Evolutionary conservation across 495 filamentous ascomycete genomes (phyloP).

Genomic region (Penicillium steckii): DNA sequence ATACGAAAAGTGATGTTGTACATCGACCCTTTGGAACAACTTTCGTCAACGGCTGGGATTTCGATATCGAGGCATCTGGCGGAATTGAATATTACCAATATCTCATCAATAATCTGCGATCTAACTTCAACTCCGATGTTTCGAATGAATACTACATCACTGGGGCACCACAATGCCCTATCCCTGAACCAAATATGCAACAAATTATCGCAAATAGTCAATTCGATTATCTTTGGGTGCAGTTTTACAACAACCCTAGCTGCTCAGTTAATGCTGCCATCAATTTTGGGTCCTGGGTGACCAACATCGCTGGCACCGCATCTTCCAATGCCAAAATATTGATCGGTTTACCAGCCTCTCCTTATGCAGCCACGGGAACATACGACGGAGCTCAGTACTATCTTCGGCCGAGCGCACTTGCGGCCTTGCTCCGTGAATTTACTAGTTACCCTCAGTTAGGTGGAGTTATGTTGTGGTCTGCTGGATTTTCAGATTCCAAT

Average conservation of each 20-base stretch:
- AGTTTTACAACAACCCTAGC: conserved; percentile 46
- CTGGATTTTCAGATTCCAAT: no score
- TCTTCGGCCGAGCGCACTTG: conserved; percentile 37
- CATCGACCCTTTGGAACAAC: conserved; percentile 52
- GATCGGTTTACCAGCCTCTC: conserved; percentile 46
- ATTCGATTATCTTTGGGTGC: conserved; percentile 42
- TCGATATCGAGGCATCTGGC: conserved; percentile 41
- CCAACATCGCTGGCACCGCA: conserved; percentile 35
- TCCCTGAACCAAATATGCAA: conserved; percentile 55
- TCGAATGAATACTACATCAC: conserved; percentile 54
- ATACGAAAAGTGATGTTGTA: conserved; percentile 18
- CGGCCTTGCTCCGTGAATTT: conserved; percentile 24
- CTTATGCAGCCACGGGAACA: conserved; percentile 38
- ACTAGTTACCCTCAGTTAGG: no score
- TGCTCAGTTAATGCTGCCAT: conserved; percentile 25
- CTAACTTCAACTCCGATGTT: conserved; percentile 40
- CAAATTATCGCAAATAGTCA: conserved; percentile 26
- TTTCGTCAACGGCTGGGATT: conserved; percentile 60
- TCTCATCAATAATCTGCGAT: conserved; percentile 47
- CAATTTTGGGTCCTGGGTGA: conserved; percentile 48
- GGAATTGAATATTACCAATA: conserved; percentile 37
- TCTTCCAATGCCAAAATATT: conserved; percentile 45
- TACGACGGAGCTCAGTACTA: conserved; percentile 44
- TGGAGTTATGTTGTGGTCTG: no score
- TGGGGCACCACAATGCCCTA: conserved; percentile 56